Conservation (phyloP, 257 asterid species). For the Cruciata laevipes region DNA sequence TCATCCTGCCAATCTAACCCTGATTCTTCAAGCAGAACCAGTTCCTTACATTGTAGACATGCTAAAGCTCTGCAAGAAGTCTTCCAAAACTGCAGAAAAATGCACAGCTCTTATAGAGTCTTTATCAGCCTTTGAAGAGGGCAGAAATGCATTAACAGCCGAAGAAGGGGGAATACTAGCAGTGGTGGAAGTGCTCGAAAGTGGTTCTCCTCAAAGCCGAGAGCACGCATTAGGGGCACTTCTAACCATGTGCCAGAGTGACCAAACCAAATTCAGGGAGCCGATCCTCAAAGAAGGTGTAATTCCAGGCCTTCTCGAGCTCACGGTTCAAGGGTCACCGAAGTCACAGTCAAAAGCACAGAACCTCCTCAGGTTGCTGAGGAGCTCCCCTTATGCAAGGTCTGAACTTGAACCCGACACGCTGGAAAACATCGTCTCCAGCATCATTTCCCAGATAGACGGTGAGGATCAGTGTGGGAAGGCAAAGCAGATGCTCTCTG, state of each 20-base stretch:
- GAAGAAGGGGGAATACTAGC: slow-evolving; percentile 94
- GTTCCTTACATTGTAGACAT: slow-evolving; percentile 50
- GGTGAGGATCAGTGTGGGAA: slow-evolving; percentile 72
- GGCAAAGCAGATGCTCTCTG: slow-evolving; percentile 86
- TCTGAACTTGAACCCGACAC: slow-evolving; percentile 69
- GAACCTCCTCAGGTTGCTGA: slow-evolving; percentile 50
- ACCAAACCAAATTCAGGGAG: slow-evolving; percentile 69
- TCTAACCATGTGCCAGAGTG: slow-evolving; percentile 64
- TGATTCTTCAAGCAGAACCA: slow-evolving; percentile 56
- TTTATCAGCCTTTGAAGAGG: slow-evolving; percentile 63
- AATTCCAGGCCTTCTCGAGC: slow-evolving; percentile 92
- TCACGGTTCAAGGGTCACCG: slow-evolving; percentile 78
- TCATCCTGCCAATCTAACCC: slow-evolving; percentile 42
- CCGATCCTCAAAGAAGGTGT: slow-evolving; percentile 87
- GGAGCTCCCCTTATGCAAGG: slow-evolving; percentile 80
- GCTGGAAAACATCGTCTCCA: slow-evolving; percentile 65
- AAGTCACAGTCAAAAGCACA: slow-evolving; percentile 75
- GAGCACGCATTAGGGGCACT: slow-evolving; percentile 90
- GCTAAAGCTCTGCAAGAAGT: slow-evolving; percentile 62
- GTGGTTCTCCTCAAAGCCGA: slow-evolving; percentile 72
- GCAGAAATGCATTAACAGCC: slow-evolving; percentile 52
- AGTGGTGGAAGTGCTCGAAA: slow-evolving; percentile 78
- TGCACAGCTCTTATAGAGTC: slow-evolving; percentile 69
- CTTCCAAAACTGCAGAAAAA: slow-evolving; percentile 68
- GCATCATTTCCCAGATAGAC: slow-evolving; percentile 66